Evolutionary conservation across 2,329 filamentous ascomycete species (phyloP), one percentile per base, ranked within the genome.

Genomic region (Ophiostoma novo-ulmi): DNA sequence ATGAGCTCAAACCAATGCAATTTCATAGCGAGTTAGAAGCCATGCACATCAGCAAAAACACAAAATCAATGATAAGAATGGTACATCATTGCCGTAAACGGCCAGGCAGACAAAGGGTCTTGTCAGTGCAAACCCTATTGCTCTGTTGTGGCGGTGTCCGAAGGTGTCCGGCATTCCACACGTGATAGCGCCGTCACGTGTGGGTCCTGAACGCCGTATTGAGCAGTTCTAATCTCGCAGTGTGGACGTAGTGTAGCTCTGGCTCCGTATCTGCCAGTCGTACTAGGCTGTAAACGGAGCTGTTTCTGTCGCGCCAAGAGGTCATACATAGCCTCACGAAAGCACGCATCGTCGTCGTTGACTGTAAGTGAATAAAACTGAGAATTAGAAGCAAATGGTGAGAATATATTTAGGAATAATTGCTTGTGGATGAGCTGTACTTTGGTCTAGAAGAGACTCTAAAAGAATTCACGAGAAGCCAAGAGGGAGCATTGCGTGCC

Each of bases 91-190:
- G 52, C 52, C 52, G 31, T 26, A 58, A 58, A 14, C 52, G 52
- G 52, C 22, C 52, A 48, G 44, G 44, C 44, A 3, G 44, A 48
- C 44, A 58, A 58, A 58, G 52, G 52, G 52, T 58, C 52, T 48
- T 58, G 52, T 22, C 22, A 26, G 52, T 22, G 52, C n/a, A 58
- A 58, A 26, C 52, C 52, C 52, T 55, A 55, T 55, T 26, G 52
- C 22, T 17, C 14, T 58, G 52, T 11, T 58, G 20, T 58, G 52
- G 52, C 52, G 52, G 52, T 58, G 52, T 58, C 52, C 52, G 10
- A 58, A 58, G 52, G 52, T 58, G 52, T n/a, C 52, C 22, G 52
- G 52, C 52, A 58, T 58, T 58, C 52, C 52, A 58, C 52, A 58
- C 52, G 52, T 58, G 52, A 58, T 58, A 26, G 52, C 52, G n/a